Evolutionary conservation across 768 basidiomycete species (phyloP).

Genomic region (Suillus clintonianus): DNA sequence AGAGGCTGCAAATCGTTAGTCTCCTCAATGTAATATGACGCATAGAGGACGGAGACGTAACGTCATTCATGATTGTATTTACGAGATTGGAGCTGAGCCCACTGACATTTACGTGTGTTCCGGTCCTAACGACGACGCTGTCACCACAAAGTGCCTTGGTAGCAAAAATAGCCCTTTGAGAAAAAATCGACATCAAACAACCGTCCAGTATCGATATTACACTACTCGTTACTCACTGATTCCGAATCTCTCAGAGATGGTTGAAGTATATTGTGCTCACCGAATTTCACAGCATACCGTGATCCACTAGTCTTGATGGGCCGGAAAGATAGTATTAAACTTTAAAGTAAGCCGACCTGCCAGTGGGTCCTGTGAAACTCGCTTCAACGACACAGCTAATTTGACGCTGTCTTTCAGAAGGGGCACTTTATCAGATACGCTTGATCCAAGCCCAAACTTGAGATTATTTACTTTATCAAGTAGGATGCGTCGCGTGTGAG

Average conservation of each 20-base stretch:
- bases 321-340: not conserved
- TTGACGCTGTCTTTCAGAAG: not conserved
- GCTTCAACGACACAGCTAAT: not conserved
- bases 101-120: not conserved
- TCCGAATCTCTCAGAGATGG: not conserved
- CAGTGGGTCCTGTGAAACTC: not conserved
- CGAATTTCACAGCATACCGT: not conserved
- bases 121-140: not conserved
- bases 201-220: not conserved
- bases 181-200: not conserved
- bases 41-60: not conserved
- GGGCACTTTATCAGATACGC: not conserved
- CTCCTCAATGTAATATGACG: no score
- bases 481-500: not conserved
- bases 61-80: not conserved
- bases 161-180: not conserved
- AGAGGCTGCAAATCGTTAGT: not conserved
- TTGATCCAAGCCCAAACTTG: not conserved
- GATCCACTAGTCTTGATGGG: not conserved
- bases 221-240: not conserved
- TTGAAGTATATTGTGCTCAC: not conserved
- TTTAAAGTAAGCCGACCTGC: not conserved
- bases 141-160: not conserved
- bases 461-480: not conserved
- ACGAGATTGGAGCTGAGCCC: not conserved